Evolutionary conservation across 192 early-diverging fungal species (phyloP).

Genomic region (Coemansia javaensis): DNA sequence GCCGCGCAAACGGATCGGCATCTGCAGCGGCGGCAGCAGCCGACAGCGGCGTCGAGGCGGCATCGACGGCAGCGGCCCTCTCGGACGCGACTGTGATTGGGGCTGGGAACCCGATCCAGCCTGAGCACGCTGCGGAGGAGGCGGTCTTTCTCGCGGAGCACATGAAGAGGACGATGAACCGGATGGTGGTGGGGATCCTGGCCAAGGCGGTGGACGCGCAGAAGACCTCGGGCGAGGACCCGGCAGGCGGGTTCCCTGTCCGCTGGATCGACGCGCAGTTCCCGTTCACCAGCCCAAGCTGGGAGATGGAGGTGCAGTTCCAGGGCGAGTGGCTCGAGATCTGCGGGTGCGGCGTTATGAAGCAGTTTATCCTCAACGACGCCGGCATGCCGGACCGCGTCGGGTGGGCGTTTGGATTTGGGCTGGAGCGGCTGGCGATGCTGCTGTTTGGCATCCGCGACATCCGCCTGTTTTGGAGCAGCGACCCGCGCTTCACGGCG

Average conservation of each 20-base stretch:
- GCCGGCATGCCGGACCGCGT: constrained; percentile 67
- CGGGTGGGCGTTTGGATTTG: constrained; percentile 98
- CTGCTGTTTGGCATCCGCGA: constrained; percentile 93
- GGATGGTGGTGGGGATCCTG: constrained; percentile 73
- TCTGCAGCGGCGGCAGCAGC: too few relatives aligned
- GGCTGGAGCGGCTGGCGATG: constrained; percentile 93
- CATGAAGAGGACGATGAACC: constrained; percentile 78
- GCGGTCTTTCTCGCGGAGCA: constrained; percentile 58
- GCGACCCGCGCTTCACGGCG: constrained; percentile 74
- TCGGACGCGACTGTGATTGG: constrained; percentile 51
- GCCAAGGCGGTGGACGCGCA: constrained; percentile 29
- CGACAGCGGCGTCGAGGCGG: too few relatives aligned
- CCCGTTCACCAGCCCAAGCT: constrained; percentile 94
- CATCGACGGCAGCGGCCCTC: neutral
- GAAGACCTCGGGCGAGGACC: neutral
- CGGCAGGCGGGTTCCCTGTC: constrained; percentile 58
- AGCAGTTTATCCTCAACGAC: constrained; percentile 73
- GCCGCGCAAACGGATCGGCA: too few relatives aligned
- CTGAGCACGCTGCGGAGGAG: constrained; percentile 58
- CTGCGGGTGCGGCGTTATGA: constrained; percentile 87
- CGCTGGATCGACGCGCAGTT: constrained; percentile 94
- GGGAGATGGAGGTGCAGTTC: constrained; percentile 95
- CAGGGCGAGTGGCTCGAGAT: constrained; percentile 93
- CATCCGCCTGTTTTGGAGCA: constrained; percentile 94
- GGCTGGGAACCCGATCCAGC: constrained; percentile 69